Conservation (phyloP, 2,329 filamentous ascomycete genomes). For the Penicillium vulpinum region DNA sequence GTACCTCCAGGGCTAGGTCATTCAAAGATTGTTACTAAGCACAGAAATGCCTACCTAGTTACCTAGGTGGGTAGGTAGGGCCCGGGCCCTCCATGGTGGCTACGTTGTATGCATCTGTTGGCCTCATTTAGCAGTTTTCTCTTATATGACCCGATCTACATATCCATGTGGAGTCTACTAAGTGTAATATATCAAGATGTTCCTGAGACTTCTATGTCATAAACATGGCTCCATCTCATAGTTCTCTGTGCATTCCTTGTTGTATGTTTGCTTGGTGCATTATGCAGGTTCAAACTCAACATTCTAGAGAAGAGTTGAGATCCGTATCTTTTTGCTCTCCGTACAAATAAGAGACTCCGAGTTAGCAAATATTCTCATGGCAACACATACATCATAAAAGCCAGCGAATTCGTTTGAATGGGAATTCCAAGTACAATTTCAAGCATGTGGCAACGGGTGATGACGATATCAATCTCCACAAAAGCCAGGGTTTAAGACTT, state of each 20-base stretch:
- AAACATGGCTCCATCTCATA: background rate
- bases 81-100: background rate
- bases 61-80: too few species aligned
- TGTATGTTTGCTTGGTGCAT: background rate
- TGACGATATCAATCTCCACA: constrained; percentile 14
- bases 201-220: background rate
- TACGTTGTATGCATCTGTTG: background rate
- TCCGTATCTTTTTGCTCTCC: background rate
- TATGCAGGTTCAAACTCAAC: background rate
- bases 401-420: background rate
- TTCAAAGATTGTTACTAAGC: background rate
- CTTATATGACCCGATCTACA: background rate
- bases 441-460: constrained; percentile 10
- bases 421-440: background rate
- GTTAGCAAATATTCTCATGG: background rate
- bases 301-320: background rate
- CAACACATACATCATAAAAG: background rate
- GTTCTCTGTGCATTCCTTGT: background rate
- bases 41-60: background rate
- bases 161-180: constrained; percentile 1
- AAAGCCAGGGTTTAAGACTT: background rate
- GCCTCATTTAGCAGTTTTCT: background rate
- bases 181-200: background rate
- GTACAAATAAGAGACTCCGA: background rate
- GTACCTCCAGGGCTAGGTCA: background rate